Evolutionary conservation across 2,329 filamentous ascomycete species (phyloP), one percentile per base, ranked within the genome.

Genomic region (Neonectria neomacrospora): DNA sequence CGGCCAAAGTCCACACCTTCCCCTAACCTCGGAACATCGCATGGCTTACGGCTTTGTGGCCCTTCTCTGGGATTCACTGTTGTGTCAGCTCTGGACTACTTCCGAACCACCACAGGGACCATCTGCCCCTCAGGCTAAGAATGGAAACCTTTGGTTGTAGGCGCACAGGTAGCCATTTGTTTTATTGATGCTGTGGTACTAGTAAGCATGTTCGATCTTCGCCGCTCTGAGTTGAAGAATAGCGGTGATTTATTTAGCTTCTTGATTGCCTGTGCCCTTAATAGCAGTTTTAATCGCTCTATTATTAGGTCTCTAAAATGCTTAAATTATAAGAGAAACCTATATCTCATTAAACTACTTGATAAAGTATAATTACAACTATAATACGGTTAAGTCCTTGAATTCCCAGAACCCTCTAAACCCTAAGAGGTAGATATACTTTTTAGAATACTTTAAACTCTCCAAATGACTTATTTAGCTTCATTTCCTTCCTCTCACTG

Each of bases 161-260:
- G 51, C 34, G 51, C 51, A 54, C 51, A 54, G 34, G 32, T 54
- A 11, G 51, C 51, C 32, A 28, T 54, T 12, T 54, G 51, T 54
- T 20, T 54, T 20, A 42, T 41, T 54, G 51, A 54, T 41, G 51
- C 51, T 41, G 32, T 41, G 32, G 20, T 28, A 28, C 16, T 54
- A 42, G 51, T 54, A 34, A 54, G 51, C 51, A 54, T 54, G 51
- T 54, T 34, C 32, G 51, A 54, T 42, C 32, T 54, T 41, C 51
- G 51, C 51, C 51, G 32, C 51, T 39, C 51, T 34, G 51, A 54
- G 32, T 42, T 42, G 51, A 34, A 54, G 37, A 41, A 42, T 8
- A 28, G 32, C 51, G 51, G 34, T 54, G 51, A 42, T 41, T 42
- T 42, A 23, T 12, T 12, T 16, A 34, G 32, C 51, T 54, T 54